Conservation (phyloP, 2,329 filamentous ascomycete species). For the Colletotrichum cereale region DNA sequence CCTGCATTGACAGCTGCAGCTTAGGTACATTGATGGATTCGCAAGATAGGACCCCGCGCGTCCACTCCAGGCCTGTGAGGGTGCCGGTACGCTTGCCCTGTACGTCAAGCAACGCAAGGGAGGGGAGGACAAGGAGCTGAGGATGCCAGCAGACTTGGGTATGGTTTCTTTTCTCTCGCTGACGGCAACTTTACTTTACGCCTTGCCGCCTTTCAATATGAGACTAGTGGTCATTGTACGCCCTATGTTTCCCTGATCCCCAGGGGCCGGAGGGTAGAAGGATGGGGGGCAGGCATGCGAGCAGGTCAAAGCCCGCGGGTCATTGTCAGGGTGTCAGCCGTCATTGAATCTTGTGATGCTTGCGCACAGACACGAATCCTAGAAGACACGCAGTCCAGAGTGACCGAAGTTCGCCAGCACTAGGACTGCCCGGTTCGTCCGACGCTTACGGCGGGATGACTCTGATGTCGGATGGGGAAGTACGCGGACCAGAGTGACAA, state of each 20-base stretch:
- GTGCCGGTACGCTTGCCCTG: background rate
- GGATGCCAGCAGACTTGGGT: background rate
- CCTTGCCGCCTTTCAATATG: conserved; percentile 6
- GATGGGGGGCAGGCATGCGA: background rate
- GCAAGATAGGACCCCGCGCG: conserved; percentile 18
- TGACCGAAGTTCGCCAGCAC: background rate
- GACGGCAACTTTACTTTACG: background rate
- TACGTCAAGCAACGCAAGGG: conserved; percentile 8
- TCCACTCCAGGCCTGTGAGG: conserved; percentile 10
- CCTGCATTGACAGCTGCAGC: conserved; percentile 32
- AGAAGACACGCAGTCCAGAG: background rate
- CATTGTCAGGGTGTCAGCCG: background rate
- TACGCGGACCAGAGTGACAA: background rate
- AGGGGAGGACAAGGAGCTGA: background rate
- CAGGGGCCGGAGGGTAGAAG: background rate
- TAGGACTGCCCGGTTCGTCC: conserved; percentile 15
- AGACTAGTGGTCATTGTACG: background rate
- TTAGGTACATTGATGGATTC: conserved; percentile 9
- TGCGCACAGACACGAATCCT: background rate
- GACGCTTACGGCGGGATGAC: conserved; percentile 21
- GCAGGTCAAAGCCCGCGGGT: background rate
- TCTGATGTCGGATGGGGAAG: conserved; percentile 19
- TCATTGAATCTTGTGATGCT: background rate
- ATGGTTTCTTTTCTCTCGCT: background rate
- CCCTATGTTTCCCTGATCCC: background rate